Percentiles rank a stretch among this genome's conserved stretches.
These are phyloP conservation scores for Voacanga thouarsii DNA, from an alignment of 257 asterid species.

Conservation along the genomic window DNA sequence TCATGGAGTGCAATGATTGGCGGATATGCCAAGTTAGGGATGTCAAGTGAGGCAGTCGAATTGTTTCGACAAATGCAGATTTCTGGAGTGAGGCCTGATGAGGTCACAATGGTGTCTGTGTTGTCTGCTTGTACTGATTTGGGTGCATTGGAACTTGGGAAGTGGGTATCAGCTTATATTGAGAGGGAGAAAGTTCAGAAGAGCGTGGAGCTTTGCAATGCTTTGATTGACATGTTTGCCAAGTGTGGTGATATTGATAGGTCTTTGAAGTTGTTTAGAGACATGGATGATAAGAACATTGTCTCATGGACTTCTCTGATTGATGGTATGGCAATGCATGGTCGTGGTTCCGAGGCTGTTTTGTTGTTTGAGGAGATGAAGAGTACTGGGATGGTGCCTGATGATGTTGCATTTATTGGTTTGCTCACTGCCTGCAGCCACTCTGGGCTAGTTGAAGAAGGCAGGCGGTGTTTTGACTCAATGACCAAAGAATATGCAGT, in stretches of 20 bases:
- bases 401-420: constrained; percentile 62
- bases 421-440: constrained; percentile 87
- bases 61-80: constrained; percentile 64
- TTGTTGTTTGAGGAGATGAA: constrained; percentile 69
- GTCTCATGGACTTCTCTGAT: constrained; percentile 81
- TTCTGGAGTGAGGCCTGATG: constrained; percentile 58
- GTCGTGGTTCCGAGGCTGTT: constrained; percentile 64
- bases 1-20: constrained; percentile 76
- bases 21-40: constrained; percentile 62
- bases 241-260: constrained; percentile 78
- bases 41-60: constrained; percentile 49
- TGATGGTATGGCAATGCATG: constrained; percentile 66
- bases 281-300: constrained; percentile 48
- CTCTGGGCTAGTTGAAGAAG: constrained; percentile 62
- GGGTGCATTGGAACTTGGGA: constrained; percentile 77
- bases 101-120: constrained; percentile 61
- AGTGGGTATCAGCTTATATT: constrained; percentile 59
- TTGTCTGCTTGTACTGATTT: constrained; percentile 71
- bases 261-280: constrained; percentile 48
- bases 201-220: constrained; percentile 52
- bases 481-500: constrained; percentile 58
- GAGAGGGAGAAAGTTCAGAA: constrained; percentile 47
- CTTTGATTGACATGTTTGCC: constrained; percentile 73
- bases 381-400: constrained; percentile 42
- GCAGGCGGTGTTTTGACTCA: constrained; percentile 44